These are phyloP conservation scores for Sarocladium brachiariae DNA, from an alignment of 2,329 filamentous ascomycete genomes.

Conservation along the genomic window DNA sequence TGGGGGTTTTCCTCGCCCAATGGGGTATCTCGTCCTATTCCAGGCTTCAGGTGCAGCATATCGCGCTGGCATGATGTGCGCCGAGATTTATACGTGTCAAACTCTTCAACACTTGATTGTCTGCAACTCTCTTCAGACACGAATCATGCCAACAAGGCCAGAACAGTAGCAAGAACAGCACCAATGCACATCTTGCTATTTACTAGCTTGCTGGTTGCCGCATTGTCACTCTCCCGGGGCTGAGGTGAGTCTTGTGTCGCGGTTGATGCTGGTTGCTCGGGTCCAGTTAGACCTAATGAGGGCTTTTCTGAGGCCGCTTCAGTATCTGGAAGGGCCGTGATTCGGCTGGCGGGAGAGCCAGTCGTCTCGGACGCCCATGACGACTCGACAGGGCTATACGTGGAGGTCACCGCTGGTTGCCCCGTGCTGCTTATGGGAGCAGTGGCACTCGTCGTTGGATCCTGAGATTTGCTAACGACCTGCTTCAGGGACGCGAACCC, in stretches of 20 bases:
- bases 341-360: neutral
- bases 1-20: neutral
- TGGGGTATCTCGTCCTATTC: conserved; percentile 5
- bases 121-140: neutral
- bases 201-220: neutral
- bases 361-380: neutral
- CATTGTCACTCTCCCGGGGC: neutral
- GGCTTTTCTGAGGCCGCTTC: neutral
- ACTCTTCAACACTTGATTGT: too few species aligned
- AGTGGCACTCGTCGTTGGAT: neutral
- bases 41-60: neutral
- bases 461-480: neutral
- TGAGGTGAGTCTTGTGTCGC: neutral
- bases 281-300: conserved; percentile 5
- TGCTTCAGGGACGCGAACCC: neutral
- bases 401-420: neutral
- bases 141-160: neutral
- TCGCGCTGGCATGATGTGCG: neutral
- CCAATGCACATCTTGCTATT: neutral
- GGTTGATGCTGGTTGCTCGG: neutral
- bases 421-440: neutral
- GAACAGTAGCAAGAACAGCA: neutral
- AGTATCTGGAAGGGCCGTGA: conserved; percentile 1
- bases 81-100: neutral
- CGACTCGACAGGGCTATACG: neutral